Evolutionary conservation across 73 alveolate species (phyloP), one percentile per base, ranked within the genome.

Genomic region (Blepharisma stoltei): DNA sequence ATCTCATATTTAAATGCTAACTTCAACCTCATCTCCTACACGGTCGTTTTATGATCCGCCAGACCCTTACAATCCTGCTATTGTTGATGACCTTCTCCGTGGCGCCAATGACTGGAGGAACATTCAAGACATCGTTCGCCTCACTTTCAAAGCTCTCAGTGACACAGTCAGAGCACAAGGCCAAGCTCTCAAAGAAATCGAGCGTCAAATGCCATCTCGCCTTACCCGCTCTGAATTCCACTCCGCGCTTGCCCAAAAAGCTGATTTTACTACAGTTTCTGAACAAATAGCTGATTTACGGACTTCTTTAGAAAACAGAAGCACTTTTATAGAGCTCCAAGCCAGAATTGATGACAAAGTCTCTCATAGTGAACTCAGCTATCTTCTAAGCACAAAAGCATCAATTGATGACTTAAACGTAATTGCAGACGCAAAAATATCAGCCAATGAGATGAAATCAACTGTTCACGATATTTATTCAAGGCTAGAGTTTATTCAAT

Each of bases 211-310:
- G 25, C 77, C 88, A 8, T n/a, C 77, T 7, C 81, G 81, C 52
- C 86, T 83, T 9, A 81, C 47, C 65, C 81, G 73, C 50, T 27
- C 41, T 7, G 92, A 85, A 0, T 38, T 85, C n/a, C 38, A 20
- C 27, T 41, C 77, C 11, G 49, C 43, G 43, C 54, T 85, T 43
- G 11, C 52, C 23, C 54, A 68, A 9, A 85, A 85, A 54, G 88
- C 87, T 7, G 83, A 85, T 66, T 23, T 66, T 25, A 55, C 66
- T 7, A 89, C 81, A 20, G 55, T 85, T 46, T 52, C 75, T 44
- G 77, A 77, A 54, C 70, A 86, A 7, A 66, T 81, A 60, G 89
- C 92, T 46, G 84, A 85, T 71, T 83, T 85, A 0, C 80, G 84
- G 6, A 75, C 80, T n/a, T 65, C 71, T 32, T 60, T 85, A 5